Evolutionary conservation across 2,329 filamentous ascomycete genomes (phyloP).

Genomic region (Arthrobotrys conoides): DNA sequence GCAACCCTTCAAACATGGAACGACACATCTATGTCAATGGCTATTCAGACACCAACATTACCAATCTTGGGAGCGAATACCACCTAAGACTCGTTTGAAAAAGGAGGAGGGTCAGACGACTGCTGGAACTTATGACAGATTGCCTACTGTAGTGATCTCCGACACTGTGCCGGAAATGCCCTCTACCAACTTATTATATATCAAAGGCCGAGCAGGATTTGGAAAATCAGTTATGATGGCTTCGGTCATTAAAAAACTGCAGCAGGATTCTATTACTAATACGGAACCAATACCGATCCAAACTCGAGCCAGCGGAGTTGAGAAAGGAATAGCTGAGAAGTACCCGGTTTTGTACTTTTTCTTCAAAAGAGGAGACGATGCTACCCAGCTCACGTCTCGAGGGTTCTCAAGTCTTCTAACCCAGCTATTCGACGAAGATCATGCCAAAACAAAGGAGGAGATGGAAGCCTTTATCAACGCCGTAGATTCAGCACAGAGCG

Average conservation of each 20-base stretch:
- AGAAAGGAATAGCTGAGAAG: background rate
- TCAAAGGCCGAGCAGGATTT: slow-evolving; percentile 43
- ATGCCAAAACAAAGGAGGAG: background rate
- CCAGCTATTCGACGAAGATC: slow-evolving; percentile 15
- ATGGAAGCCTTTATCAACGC: background rate
- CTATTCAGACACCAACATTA: slow-evolving; percentile 41
- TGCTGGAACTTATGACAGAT: too few species aligned
- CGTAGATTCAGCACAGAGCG: background rate
- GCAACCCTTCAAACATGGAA: slow-evolving; percentile 17
- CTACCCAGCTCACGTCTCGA: slow-evolving; percentile 31
- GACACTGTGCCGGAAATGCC: background rate
- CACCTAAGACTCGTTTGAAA: background rate
- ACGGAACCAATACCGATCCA: background rate
- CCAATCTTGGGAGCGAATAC: slow-evolving; percentile 8
- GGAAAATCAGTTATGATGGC: slow-evolving; percentile 52
- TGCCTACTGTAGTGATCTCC: background rate
- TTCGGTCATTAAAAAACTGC: slow-evolving; percentile 8
- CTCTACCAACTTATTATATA: slow-evolving; percentile 17
- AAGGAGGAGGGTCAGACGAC: background rate
- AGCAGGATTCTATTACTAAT: too few species aligned
- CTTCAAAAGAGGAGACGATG: slow-evolving; percentile 50
- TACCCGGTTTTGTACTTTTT: slow-evolving; percentile 51
- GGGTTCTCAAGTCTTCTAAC: slow-evolving; percentile 28
- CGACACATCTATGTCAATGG: slow-evolving; percentile 37
- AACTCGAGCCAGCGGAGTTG: background rate